A percentile compares a stretch with the other conserved stretches of the same genome.
Evolutionary conservation across 2,329 filamentous ascomycete genomes (phyloP).

Genomic region (Lachnellula suecica): DNA sequence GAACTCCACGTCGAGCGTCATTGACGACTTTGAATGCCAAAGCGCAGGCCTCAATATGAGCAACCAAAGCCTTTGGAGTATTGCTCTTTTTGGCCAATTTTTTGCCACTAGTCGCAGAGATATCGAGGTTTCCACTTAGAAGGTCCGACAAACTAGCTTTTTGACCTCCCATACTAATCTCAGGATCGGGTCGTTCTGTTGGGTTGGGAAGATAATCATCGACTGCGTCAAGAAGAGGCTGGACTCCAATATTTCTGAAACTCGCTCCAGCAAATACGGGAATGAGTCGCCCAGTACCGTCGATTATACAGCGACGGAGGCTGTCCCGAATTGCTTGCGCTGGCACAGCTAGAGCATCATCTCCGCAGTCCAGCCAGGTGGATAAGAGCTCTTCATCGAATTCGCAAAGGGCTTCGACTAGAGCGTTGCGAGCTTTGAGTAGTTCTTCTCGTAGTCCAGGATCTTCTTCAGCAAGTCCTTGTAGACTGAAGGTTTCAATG

Average conservation of each 20-base stretch:
- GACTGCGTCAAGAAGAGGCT: slow-evolving; percentile 85
- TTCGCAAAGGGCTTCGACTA: slow-evolving; percentile 84
- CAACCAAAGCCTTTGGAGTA: slow-evolving; percentile 39
- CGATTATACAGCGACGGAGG: slow-evolving; percentile 69
- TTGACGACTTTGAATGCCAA: slow-evolving; percentile 92
- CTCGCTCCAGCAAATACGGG: slow-evolving; percentile 91
- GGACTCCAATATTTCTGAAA: slow-evolving; percentile 90
- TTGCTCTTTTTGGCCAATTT: slow-evolving; percentile 38
- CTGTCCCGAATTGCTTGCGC: slow-evolving; percentile 67
- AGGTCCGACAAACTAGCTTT: slow-evolving; percentile 53
- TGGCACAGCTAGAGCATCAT: slow-evolving; percentile 69
- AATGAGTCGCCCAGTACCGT: slow-evolving; percentile 69
- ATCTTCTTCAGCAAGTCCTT: slow-evolving; percentile 51
- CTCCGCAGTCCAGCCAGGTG: slow-evolving; percentile 74
- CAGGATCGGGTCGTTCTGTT: slow-evolving; percentile 73
- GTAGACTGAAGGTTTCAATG: slow-evolving; percentile 54
- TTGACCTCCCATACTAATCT: slow-evolving; percentile 65
- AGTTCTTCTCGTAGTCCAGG: slow-evolving; percentile 62
- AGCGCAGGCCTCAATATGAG: slow-evolving; percentile 61
- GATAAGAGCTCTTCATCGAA: slow-evolving; percentile 86
- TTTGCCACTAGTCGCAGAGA: slow-evolving; percentile 35
- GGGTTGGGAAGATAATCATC: slow-evolving; percentile 86
- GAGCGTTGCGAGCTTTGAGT: slow-evolving; percentile 69
- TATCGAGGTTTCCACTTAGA: slow-evolving; percentile 43
- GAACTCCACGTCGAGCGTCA: slow-evolving; percentile 78